Percentiles rank a stretch among this genome's conserved stretches.
These are phyloP conservation scores for Aureobasidium leucospermi DNA, from an alignment of 2,329 filamentous ascomycete genomes.

Conservation along the genomic window DNA sequence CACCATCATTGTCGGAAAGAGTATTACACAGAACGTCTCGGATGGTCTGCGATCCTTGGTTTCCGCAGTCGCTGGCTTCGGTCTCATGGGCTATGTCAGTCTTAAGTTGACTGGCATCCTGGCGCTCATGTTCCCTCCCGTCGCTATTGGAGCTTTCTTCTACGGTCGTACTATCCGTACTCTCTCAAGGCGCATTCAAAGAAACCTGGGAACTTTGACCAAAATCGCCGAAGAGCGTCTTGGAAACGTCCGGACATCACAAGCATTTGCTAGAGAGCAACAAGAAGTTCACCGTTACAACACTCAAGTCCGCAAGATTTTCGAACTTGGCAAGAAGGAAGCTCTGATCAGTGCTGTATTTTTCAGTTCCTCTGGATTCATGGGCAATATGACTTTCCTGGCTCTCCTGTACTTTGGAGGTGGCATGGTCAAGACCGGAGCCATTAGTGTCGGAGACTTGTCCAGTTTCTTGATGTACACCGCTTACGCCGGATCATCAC, in stretches of 20 bases:
- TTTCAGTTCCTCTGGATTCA: constrained; percentile 78
- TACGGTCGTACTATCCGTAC: constrained; percentile 86
- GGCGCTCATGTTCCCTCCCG: constrained; percentile 78
- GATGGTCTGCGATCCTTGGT: constrained; percentile 89
- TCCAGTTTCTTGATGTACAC: constrained; percentile 99
- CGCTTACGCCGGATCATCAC: constrained; percentile 73
- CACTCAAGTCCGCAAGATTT: constrained; percentile 83
- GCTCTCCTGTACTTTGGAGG: constrained; percentile 85
- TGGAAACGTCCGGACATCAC: constrained; percentile 91
- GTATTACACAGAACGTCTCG: constrained; percentile 94
- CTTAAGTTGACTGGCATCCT: constrained; percentile 83
- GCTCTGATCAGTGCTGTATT: constrained; percentile 85
- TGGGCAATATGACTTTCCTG: constrained; percentile 94
- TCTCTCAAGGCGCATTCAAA: constrained; percentile 85
- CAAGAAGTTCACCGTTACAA: constrained; percentile 90
- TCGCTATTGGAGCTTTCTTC: constrained; percentile 83
- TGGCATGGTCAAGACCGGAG: constrained; percentile 76
- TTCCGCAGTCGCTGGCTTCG: constrained; percentile 81
- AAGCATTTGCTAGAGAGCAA: constrained; percentile 90
- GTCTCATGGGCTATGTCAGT: constrained; percentile 93
- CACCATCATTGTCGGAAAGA: constrained; percentile 96
- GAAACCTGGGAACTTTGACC: constrained; percentile 83
- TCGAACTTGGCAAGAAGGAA: constrained; percentile 77
- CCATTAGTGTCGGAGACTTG: constrained; percentile 83
- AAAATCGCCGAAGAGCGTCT: constrained; percentile 98